These are phyloP conservation scores for Bretschneidera sinensis DNA, from an alignment of 345 rosid genomes.

Conservation along the genomic window DNA sequence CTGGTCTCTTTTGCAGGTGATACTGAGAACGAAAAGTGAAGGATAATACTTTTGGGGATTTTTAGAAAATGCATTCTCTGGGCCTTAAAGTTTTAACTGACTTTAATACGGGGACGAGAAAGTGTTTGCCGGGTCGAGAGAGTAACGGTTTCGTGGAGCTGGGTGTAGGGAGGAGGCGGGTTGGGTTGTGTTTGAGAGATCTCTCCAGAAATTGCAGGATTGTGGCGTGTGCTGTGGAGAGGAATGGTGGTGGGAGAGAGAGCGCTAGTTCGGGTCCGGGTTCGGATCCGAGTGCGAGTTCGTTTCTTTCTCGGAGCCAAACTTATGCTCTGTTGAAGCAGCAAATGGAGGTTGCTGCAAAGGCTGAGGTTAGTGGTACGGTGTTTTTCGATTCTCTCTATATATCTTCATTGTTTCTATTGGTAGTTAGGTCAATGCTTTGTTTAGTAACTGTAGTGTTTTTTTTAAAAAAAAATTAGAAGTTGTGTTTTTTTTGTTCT, in stretches of 20 bases:
- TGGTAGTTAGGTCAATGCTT: too few relatives aligned
- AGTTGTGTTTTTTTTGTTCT: too few relatives aligned
- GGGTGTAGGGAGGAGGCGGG: not conserved
- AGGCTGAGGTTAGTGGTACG: not conserved
- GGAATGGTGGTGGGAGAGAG: not conserved
- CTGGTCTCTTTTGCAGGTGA: not conserved
- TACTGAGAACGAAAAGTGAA: not conserved
- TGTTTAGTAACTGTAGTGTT: not conserved
- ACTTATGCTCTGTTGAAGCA: not conserved
- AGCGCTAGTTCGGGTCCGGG: not conserved
- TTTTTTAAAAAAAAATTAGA: too few relatives aligned
- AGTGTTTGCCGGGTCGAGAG: not conserved
- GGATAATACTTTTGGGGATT: not conserved
- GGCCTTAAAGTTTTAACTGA: not conserved
- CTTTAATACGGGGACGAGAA: not conserved
- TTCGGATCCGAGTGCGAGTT: not conserved
- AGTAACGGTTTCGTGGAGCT: not conserved
- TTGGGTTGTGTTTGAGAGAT: not conserved
- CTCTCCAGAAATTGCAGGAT: not conserved
- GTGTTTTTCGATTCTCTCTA: not conserved
- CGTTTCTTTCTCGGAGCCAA: not conserved
- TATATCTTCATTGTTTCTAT: too few relatives aligned
- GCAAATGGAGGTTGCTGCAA: not conserved
- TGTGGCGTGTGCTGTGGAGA: not conserved
- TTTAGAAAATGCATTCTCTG: not conserved